Evolutionary conservation across 306 rosid species (phyloP).

Genomic region (Vigna angularis): DNA sequence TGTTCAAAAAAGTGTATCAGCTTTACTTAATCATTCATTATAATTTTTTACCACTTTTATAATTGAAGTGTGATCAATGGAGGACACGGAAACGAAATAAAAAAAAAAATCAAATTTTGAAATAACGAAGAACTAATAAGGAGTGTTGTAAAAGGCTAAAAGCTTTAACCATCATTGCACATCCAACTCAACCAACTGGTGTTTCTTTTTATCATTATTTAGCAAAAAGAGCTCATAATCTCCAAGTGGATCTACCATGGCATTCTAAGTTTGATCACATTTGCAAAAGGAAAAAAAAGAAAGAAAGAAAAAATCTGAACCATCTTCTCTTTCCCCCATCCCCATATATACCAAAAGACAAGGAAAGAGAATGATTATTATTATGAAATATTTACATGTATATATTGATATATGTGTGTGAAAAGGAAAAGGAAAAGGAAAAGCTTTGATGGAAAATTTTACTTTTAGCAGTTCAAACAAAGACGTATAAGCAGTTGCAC

Average conservation of each 20-base stretch:
- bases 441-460: conserved; percentile 45
- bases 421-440: conserved; percentile 50
- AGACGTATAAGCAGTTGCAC: conserved; percentile 48
- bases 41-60: conserved; percentile 50
- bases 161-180: conserved; percentile 45
- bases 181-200: conserved; percentile 43
- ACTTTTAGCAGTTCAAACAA: conserved; percentile 52
- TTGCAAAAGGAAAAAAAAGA: not conserved
- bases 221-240: conserved; percentile 52
- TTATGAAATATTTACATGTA: too few relatives aligned
- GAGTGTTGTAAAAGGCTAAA: conserved; percentile 39
- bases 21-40: conserved; percentile 41
- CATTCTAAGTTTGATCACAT: conserved; percentile 40
- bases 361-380: conserved; percentile 44
- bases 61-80: conserved; percentile 47
- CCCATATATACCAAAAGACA: conserved; percentile 46
- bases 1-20: conserved; percentile 50
- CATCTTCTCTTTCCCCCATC: conserved; percentile 25
- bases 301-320: conserved; percentile 2
- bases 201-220: conserved; percentile 59
- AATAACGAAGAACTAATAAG: conserved; percentile 33
- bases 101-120: conserved; percentile 43
- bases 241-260: conserved; percentile 45
- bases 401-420: conserved; percentile 14
- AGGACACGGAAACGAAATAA: conserved; percentile 36